Evolutionary conservation across 805 yeast genomes (phyloP).

Genomic region (Maudiozyma saulgeensis): DNA sequence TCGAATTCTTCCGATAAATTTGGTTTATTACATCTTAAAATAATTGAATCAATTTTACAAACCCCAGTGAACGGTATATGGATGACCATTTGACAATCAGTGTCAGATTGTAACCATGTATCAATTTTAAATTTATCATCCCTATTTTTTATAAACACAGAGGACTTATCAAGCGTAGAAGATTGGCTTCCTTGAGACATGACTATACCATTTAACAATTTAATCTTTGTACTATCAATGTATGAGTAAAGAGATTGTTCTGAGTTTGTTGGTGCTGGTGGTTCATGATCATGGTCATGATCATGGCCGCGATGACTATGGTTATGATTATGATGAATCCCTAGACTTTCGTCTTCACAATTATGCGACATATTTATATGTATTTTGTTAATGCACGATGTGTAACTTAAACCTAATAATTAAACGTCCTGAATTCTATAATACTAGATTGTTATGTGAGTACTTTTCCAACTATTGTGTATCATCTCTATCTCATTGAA

Average conservation of each 20-base stretch:
- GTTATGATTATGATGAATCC: slow-evolving; percentile 30
- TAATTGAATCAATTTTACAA: slow-evolving; percentile 65
- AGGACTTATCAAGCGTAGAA: slow-evolving; percentile 17
- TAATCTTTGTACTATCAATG: slow-evolving; percentile 51
- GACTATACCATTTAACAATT: slow-evolving; percentile 53
- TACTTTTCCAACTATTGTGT: too few relatives aligned
- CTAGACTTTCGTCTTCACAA: slow-evolving; percentile 26
- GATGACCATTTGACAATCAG: slow-evolving; percentile 71
- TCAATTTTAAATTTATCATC: slow-evolving; percentile 41
- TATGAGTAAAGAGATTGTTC: slow-evolving; percentile 57
- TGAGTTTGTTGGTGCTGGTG: slow-evolving; percentile 62
- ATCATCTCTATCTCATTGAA: too few relatives aligned
- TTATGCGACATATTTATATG: slow-evolving; percentile 20
- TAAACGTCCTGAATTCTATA: too few relatives aligned
- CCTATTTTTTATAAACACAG: slow-evolving; percentile 43
- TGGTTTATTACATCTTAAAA: slow-evolving; percentile 46
- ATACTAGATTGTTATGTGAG: too few relatives aligned
- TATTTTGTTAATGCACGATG: too few relatives aligned
- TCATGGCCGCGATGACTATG: slow-evolving; percentile 31
- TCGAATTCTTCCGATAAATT: slow-evolving; percentile 31
- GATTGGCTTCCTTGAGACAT: slow-evolving; percentile 10
- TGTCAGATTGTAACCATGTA: slow-evolving; percentile 51
- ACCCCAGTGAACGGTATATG: slow-evolving; percentile 72
- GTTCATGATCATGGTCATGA: slow-evolving; percentile 36
- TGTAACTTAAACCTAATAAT: too few relatives aligned